phyloP scores from a whole-genome alignment of 2,329 filamentous ascomycete genomes.

The Fusarium abutilonis region DNA sequence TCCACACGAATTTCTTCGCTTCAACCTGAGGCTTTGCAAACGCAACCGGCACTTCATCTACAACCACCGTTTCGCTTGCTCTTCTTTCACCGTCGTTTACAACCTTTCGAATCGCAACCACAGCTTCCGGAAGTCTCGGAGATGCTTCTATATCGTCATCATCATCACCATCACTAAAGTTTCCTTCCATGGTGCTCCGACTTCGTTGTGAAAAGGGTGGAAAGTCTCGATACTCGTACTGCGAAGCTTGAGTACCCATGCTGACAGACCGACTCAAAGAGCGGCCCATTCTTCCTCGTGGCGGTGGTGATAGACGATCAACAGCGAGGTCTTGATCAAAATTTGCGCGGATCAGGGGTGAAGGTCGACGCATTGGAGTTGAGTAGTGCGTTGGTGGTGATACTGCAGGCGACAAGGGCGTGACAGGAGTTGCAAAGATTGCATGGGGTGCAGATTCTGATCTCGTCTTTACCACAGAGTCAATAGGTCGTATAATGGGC shows the following conservation, averaged over 20 bases:
- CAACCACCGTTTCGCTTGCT: slow-evolving; percentile 44
- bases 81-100: slow-evolving; percentile 35
- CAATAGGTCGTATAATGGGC: slow-evolving; percentile 47
- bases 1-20: slow-evolving; percentile 64
- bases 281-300: slow-evolving; percentile 45
- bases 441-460: slow-evolving; percentile 46
- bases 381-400: slow-evolving; percentile 47
- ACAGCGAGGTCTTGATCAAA: slow-evolving; percentile 54
- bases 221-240: slow-evolving; percentile 50
- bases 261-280: slow-evolving; percentile 51
- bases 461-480: slow-evolving; percentile 31
- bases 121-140: slow-evolving; percentile 49
- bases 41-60: slow-evolving; percentile 45
- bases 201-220: slow-evolving; percentile 52
- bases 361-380: slow-evolving; percentile 46
- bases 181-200: slow-evolving; percentile 44
- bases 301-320: slow-evolving; percentile 51
- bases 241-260: slow-evolving; percentile 47
- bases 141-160: slow-evolving; percentile 46
- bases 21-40: slow-evolving; percentile 49
- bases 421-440: slow-evolving; percentile 21
- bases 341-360: slow-evolving; percentile 50
- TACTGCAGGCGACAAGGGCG: slow-evolving; percentile 42
- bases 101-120: slow-evolving; percentile 46
- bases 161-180: slow-evolving; percentile 39